phyloP scores from a whole-genome alignment of 2,329 filamentous ascomycete species.

The Xylaria multiplex region DNA sequence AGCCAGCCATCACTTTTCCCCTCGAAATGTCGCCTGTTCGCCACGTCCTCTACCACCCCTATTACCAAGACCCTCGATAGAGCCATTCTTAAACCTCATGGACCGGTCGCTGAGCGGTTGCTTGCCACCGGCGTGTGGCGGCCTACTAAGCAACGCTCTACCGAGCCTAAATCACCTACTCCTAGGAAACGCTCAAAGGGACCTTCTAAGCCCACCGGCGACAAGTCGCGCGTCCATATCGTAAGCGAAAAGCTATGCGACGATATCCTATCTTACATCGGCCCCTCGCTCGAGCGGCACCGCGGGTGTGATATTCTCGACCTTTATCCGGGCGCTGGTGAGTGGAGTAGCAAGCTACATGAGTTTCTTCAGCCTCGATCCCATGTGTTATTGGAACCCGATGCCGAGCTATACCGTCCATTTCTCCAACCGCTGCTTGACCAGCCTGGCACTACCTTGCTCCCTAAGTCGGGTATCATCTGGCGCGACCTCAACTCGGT shows the following conservation, averaged over 20 bases:
- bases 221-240: constrained; percentile 62
- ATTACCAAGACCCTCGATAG: constrained; percentile 26
- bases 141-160: not conserved
- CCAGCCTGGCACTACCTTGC: constrained; percentile 59
- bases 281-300: constrained; percentile 73
- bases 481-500: constrained; percentile 68
- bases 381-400: constrained; percentile 85
- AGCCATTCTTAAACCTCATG: constrained; percentile 4
- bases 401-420: constrained; percentile 65
- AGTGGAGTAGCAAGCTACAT: constrained; percentile 83
- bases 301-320: constrained; percentile 87
- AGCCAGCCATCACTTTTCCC: constrained; percentile 19
- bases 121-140: constrained; percentile 39
- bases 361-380: constrained; percentile 78
- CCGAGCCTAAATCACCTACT: not conserved
- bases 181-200: not conserved
- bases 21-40: constrained; percentile 29
- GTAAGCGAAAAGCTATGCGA: constrained; percentile 66
- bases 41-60: not conserved
- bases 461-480: constrained; percentile 67
- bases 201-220: constrained; percentile 37
- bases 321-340: constrained; percentile 80
- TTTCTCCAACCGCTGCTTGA: constrained; percentile 69
- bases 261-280: constrained; percentile 76
- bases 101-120: constrained; percentile 41